Base-by-base conservation (phyloP, 1,284 basidiomycete genomes). In the Ganoderma sinense region DNA sequence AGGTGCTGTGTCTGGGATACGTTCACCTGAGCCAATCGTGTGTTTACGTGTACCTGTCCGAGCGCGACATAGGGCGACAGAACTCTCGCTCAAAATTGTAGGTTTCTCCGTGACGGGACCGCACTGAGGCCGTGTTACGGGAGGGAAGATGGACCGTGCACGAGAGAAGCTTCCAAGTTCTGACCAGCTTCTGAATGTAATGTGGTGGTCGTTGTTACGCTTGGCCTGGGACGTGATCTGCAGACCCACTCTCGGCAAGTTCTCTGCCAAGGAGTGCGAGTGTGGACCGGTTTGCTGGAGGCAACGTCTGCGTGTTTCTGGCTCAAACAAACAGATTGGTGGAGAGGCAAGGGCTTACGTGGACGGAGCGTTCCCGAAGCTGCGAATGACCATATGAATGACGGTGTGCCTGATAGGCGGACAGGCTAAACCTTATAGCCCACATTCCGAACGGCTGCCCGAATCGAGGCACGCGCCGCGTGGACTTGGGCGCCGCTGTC, bases 401-500 rank as follows among this genome's bases (percentile, higher is more conserved):
- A 66, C 71, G 53, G 48, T 53, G 69, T 70, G 67, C 69, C 69
- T 72, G 69, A 70, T 70, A 67, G 51, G 67, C 69, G 67, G 70
- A n/a, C 43, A 61, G 59, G 29, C 59, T 60, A 60, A 62, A 65
- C 40, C 39, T 41, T 43, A n/a, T 43, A 40, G n/a, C 39, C 36
- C 39, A n/a, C 23, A 43, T 41, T 20, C 33, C 53, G 29, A 55
- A n/a, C 59, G 59, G 23, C 11, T 20, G n/a, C 14, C n/a, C 59
- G 33, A 59, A 41, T 61, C 39, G 8, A 40, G n/a, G 23, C n/a
- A 41, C 26, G 14, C 23, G 40, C 36, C 39, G 39, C 20, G 0
- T 40, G 39, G 65, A 41, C 8, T 29, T 18, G 33, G 33, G 56
- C 31, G 7, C 56, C 56, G 56, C n/a, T 33, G 33, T 39, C 36